Base-by-base conservation (phyloP, 306 rosid species). In the Urtica urens region DNA sequence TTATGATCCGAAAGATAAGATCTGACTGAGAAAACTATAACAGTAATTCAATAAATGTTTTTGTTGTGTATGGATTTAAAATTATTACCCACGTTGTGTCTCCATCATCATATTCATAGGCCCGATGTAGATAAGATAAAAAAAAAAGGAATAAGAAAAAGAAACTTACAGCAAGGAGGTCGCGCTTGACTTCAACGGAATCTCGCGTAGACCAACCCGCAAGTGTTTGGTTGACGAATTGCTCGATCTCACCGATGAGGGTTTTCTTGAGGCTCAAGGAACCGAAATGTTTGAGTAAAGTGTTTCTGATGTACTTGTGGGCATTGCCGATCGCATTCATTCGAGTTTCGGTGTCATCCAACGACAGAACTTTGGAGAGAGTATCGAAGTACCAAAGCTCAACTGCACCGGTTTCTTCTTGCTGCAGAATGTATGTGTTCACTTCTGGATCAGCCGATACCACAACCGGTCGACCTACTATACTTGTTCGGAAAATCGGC, bases 331-430 rank as follows among this genome's bases (percentile, higher is more conserved):
- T 26, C 7, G 43, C 23, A 3, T 40, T 56, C 22, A 21, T 19
- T 10, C 20, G 19, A 3, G 53, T 31, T 5, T 67, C 63, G 25
- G 18, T 12, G 0, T 64, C 79, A 10, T 53, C 59, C 4, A 18
- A 9, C 9, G 0, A 8, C 0, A 68, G 49, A 7, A 73, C 27
- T 39, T 59, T 46, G 0, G 72, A 38, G 16, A 68, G 49, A 9
- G 72, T 59, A 38, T 68, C 75, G 47, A 68, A 1, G 43, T 72
- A 67, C 62, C 65, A 67, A 0, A 54, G 6, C 7, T 73, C 78
- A 38, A 63, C 66, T 4, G 43, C 5, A n/a, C n/a, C n/a, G 38
- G 7, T 72, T 5, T 74, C 74, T 58, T 72, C 78, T 63, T 67
- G 71, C 0, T 20, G 9, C 23, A 66, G 9, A 0, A 63, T 25